Evolutionary conservation across 257 asterid genomes (phyloP), one percentile per base, ranked within the genome.

Genomic region (Plantago ovata): DNA sequence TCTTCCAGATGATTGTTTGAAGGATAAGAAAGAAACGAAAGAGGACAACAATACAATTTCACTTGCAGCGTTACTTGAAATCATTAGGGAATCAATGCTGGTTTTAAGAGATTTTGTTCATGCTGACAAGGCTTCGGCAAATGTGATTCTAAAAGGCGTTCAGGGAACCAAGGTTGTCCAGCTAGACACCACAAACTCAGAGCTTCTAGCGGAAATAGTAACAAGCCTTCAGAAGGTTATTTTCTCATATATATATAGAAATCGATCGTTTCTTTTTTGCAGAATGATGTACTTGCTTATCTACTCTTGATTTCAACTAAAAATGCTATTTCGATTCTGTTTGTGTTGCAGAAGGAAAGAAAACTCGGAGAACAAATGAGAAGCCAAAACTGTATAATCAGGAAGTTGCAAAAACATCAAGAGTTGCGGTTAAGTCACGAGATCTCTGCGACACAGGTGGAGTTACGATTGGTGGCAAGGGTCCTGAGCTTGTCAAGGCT

Each of bases 381-480:
- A 60, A 82, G 91, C 45, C 76, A 70, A 47, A 87, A 77, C 52
- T 84, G 98, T 75, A 79, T 90, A 71, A 83, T 90, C 69, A 84
- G 81, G 74, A 89, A 69, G 83, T 53, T 82, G 74, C 86, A 71
- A 49, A 82, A 75, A 65, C 68, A 65, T 0, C 56, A 70, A 47
- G 76, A 66, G 40, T 8, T 63, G 13, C 65, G 63, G 28, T 19
- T 48, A 50, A 66, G 63, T 13, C 32, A 57, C 13, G 80, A 74
- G 32, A 42, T 67, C 23, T 42, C 69, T 66, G 58, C 61, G n/a
- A 71, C 82, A 45, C 85, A 79, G 40, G 85, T 85, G 64, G 97
- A 86, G 67, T 52, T 84, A 59, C 81, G 79, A 67, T 59, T 90
- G 74, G 78, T 84, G 0, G 69, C 79, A 9, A 79, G 85, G 58